Base-by-base conservation (phyloP, 2,329 filamentous ascomycete species). In the Botryosphaeria dothidea region DNA sequence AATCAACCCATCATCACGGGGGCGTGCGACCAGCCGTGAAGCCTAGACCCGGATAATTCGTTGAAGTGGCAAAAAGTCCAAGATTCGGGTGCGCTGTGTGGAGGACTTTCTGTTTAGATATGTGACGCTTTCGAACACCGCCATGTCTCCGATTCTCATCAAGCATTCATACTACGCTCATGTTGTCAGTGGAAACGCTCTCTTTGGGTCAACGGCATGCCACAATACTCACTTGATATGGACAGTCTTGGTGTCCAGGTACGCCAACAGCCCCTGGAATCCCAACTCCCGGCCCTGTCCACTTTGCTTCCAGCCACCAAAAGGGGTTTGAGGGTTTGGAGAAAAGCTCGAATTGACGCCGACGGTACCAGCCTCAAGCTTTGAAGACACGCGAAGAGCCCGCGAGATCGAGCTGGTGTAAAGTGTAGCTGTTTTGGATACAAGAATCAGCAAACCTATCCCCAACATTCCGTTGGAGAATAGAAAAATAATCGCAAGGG, bases 201-300 rank as follows among this genome's bases (percentile, higher is more conserved):
- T 34, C n/a, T 34, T 21, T 3, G 19, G 4, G 4, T 15, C 3
- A 3, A 21, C 11, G 8, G 25, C 8, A 9, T 23, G 25, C 9
- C 8, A 8, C 8, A 8, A 34, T 27, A 60, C 66, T 62, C 41
- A 66, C 65, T 68, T 77, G 3, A 77, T 74, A 6, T 45, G 62
- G 54, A 77, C 71, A 4, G 70, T 72, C 71, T 77, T 76, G 4
- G 69, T 54, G 57, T 77, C 71, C 21, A 75, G 45, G 63, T 76
- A 77, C 34, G 73, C 70, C 70, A 73, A 69, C 61, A 76, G n/a
- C 0, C 74, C 74, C 4, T 67, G 52, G 21, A 62, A 65, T 21
- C 74, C 75, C 21, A 71, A 68, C 65, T 77, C 75, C 11, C 75
- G 65, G 2, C 75, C 75, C n/a, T 74, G 36, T 2, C 75, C 75